Evolutionary conservation across 129 eudicot species (phyloP), one percentile per base, ranked within the genome.

Genomic region (Flaveria sonorensis): DNA sequence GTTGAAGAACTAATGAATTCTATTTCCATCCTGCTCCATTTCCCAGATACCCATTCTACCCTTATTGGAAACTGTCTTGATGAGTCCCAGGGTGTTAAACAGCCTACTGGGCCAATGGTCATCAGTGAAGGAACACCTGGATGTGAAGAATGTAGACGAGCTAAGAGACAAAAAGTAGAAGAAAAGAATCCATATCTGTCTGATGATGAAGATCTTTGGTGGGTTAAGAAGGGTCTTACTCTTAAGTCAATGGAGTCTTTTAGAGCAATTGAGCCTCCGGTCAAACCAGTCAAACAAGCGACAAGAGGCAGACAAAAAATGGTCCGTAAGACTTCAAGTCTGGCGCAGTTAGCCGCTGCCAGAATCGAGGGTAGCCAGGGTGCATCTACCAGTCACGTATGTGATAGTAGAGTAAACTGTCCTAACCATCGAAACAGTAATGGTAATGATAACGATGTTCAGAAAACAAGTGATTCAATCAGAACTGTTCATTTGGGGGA

Each of bases 371-470:
- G 96, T 76, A 95, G 99, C 68, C 96, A 91, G 66, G 97, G 99
- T 61, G 99, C 99, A 66, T 95, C 99, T 24, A 95, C 97, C n/a
- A 95, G 99, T 84, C 99, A 95, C 61, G 89, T 89, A 57, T 95
- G 99, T 86, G 99, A 95, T 73, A 95, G 80, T 75, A 84, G 74
- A 81, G 81, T 88, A 55, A 83, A 67, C 65, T 95, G 99, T 80
- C 92, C 97, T 15, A 96, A 92, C 76, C 99, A 95, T 64, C 63
- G 82, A 73, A 79, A 82, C 67, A 83, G 83, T 62, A 62, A 26
- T 30, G 42, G 68, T 62, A 62, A 26, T 7, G 99, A 92, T 20
- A 83, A 71, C 12, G 96, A 86, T 13, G 78, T 67, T 69, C 55
- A 81, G 4, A 95, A 83, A 79, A 79, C 81, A 7, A 23, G 30